Evolutionary conservation across 2,329 filamentous ascomycete genomes (phyloP).

Genomic region (Clonostachys sp.): DNA sequence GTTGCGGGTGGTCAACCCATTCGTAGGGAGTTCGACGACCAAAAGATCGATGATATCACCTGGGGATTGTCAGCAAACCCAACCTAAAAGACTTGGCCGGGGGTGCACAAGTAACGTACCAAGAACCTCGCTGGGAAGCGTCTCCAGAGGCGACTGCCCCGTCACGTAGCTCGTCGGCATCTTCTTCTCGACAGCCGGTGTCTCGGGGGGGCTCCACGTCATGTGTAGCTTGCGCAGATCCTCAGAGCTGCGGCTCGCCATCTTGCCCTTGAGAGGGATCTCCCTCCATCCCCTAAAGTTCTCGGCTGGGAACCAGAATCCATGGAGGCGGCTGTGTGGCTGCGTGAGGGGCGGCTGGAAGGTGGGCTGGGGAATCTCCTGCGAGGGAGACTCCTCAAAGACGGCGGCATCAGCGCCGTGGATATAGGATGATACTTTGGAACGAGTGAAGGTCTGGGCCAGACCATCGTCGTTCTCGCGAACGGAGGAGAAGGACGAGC

Average conservation of each 20-base stretch:
- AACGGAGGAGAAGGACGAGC: conserved; percentile 59
- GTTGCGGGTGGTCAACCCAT: conserved; percentile 72
- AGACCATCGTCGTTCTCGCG: conserved; percentile 54
- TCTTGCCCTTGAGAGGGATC: conserved; percentile 53
- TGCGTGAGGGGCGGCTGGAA: conserved; percentile 50
- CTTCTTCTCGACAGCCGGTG: conserved; percentile 20
- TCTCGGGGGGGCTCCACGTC: conserved; percentile 42
- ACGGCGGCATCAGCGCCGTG: conserved; percentile 39
- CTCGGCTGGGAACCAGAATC: conserved; percentile 53
- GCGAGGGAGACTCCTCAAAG: conserved; percentile 41
- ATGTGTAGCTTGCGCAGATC: conserved; percentile 52
- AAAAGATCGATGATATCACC: conserved; percentile 72
- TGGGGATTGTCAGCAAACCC: conserved; percentile 20
- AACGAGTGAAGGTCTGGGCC: conserved; percentile 58
- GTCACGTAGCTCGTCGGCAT: conserved; percentile 19
- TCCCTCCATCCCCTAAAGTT: conserved; percentile 60
- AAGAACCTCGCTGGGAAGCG: conserved; percentile 64
- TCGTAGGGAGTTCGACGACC: conserved; percentile 66
- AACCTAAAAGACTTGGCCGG: background rate
- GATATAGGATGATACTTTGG: conserved; percentile 57
- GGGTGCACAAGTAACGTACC: conserved; percentile 43
- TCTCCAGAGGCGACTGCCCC: conserved; percentile 59
- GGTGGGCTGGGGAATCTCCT: conserved; percentile 35
- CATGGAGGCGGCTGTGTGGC: conserved; percentile 51
- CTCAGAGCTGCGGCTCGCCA: conserved; percentile 56